Base-by-base conservation (phyloP, 208 protist genomes). In the Crithidia expoeki region DNA sequence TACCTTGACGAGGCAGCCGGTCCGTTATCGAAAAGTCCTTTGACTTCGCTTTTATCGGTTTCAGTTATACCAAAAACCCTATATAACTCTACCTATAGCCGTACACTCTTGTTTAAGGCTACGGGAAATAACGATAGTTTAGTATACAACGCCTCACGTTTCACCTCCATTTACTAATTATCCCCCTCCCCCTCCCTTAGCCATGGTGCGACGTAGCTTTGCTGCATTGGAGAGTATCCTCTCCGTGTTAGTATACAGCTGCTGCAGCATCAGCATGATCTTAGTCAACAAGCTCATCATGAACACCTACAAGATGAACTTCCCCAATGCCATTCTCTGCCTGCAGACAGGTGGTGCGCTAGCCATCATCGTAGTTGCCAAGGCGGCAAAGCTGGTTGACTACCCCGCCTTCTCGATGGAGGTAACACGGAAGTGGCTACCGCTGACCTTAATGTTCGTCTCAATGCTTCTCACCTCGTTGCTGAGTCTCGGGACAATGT, bases 211-310 rank as follows among this genome's bases (percentile, higher is more conserved):
- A 1, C 27, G 1, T 28, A 36, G 12, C 34, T 11, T 67, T 40
- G 25, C 19, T 9, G 19, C 28, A 36, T 25, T 74, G 55, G 66
- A 75, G 53, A 50, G 44, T 27, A 28, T 70, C 1, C 9, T 84
- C 30, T 89, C 92, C 34, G 53, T 94, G 6, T 4, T 89, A 21
- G 59, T 71, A 33, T 97, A 95, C 73, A 88, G 81, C 63, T 64
- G 60, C 38, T 94, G 84, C 74, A 94, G 88, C 52, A 80, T 94
- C 44, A 83, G 75, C 59, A 97, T 95, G 90, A 95, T 94, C 68
- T 56, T 97, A 33, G 40, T 95, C 23, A 97, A 95, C 79, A 97
- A 97, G 69, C 73, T 95, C 1, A 66, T 94, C 28, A 85, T 92
- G 40, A 74, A 88, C 72, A 83, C 60, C 0, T 94, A 88, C 50